Conservation (phyloP, 257 asterid genomes). For the Solanum tarijense region DNA sequence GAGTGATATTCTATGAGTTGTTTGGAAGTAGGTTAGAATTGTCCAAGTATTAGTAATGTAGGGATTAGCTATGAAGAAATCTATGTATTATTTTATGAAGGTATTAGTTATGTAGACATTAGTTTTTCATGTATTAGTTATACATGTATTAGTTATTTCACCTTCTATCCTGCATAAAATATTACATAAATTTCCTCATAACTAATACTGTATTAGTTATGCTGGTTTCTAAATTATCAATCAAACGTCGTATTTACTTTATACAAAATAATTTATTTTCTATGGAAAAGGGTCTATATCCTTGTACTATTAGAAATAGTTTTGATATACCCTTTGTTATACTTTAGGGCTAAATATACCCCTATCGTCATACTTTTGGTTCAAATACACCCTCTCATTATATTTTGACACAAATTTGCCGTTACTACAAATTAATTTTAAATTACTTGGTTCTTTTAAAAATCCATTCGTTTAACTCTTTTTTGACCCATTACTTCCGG, state of each 20-base stretch:
- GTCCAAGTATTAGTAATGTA: not conserved
- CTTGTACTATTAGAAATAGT: not conserved
- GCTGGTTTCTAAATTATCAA: not conserved
- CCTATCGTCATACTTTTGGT: not conserved
- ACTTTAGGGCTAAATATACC: not conserved
- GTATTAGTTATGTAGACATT: no score
- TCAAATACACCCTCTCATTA: not conserved
- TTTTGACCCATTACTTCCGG: not conserved
- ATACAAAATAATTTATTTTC: no score
- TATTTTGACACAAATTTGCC: no score
- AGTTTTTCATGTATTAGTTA: no score
- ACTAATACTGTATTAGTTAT: not conserved
- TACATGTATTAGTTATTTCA: not conserved
- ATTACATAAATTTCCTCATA: not conserved
- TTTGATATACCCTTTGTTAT: not conserved
- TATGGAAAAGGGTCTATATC: not conserved
- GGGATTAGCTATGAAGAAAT: not conserved
- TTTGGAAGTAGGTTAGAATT: not conserved
- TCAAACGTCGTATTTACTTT: not conserved
- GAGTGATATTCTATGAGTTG: not conserved
- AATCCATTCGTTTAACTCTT: not conserved
- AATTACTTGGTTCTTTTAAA: no score
- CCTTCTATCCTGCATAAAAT: not conserved
- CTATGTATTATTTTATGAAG: not conserved
- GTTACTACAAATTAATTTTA: not conserved